These are phyloP conservation scores for Clonostachys chloroleuca DNA, from an alignment of 2,329 filamentous ascomycete species.

Conservation along the genomic window DNA sequence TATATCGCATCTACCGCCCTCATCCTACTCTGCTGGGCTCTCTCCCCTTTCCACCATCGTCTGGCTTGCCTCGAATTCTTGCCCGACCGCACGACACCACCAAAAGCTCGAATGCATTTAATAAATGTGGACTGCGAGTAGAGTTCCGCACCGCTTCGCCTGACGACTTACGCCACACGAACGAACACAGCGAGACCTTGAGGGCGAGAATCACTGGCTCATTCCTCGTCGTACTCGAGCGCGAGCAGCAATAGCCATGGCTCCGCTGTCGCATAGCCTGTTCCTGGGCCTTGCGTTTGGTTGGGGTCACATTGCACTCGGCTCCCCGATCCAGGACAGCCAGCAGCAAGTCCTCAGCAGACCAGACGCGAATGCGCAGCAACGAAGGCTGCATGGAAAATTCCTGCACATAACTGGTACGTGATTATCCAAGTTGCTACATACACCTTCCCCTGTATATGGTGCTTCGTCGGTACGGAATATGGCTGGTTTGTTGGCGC, in stretches of 20 bases:
- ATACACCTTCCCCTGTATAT: no score
- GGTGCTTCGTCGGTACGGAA: no score
- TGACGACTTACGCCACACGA: neutral
- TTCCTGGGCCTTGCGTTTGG: constrained; percentile 1
- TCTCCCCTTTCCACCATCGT: no score
- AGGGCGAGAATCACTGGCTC: neutral
- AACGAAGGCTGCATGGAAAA: constrained; percentile 58
- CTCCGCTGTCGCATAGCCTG: no score
- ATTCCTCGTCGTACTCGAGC: no score
- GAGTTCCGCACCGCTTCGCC: neutral
- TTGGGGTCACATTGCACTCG: neutral
- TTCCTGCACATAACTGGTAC: constrained; percentile 88
- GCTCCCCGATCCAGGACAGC: neutral
- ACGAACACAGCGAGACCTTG: neutral
- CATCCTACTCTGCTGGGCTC: no score
- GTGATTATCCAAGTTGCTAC: constrained; percentile 10
- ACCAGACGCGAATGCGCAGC: constrained; percentile 11
- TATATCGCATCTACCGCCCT: no score
- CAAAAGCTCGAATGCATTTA: no score
- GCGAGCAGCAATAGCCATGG: no score
- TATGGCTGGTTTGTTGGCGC: no score
- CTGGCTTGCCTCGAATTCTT: no score
- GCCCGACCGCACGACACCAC: no score
- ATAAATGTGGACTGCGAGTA: neutral
- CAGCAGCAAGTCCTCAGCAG: constrained; percentile 9